These are phyloP conservation scores for Penicillium fuscoglaucum DNA, from an alignment of 2,329 filamentous ascomycete genomes.

Conservation along the genomic window DNA sequence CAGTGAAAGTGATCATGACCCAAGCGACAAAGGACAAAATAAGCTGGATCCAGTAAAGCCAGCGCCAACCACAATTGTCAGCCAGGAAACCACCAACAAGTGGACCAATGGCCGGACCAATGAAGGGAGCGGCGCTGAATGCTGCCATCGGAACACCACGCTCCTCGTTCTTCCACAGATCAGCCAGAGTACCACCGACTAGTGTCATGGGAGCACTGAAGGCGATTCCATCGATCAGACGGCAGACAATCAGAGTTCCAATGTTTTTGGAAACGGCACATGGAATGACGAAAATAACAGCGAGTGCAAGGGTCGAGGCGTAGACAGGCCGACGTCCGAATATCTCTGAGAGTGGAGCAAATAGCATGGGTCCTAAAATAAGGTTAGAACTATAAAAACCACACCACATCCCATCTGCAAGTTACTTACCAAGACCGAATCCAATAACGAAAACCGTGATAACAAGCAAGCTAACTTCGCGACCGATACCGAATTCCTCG, in stretches of 20 bases:
- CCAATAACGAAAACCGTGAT: conserved; percentile 79
- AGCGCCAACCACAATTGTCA: conserved; percentile 72
- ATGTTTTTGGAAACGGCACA: conserved; percentile 77
- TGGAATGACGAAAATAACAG: conserved; percentile 77
- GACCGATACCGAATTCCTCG: conserved; percentile 65
- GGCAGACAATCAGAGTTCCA: conserved; percentile 71
- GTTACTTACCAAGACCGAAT: conserved; percentile 66
- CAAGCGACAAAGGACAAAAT: conserved; percentile 71
- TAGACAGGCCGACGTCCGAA: conserved; percentile 73
- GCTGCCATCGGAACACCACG: conserved; percentile 84
- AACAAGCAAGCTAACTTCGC: conserved; percentile 70
- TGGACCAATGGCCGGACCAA: conserved; percentile 76
- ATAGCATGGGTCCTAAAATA: conserved; percentile 66
- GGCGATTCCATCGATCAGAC: conserved; percentile 76
- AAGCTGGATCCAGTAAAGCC: conserved; percentile 84
- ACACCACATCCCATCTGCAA: neutral
- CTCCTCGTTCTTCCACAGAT: conserved; percentile 82
- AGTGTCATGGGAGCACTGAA: conserved; percentile 86
- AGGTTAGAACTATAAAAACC: conserved; percentile 14
- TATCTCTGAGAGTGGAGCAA: conserved; percentile 76
- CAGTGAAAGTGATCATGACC: conserved; percentile 79
- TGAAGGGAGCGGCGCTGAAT: conserved; percentile 78
- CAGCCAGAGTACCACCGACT: conserved; percentile 77
- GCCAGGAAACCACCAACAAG: conserved; percentile 74
- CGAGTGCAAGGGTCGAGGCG: conserved; percentile 64